Evolutionary conservation across 2,329 filamentous ascomycete species (phyloP).

Genomic region (Colletotrichum phormii): DNA sequence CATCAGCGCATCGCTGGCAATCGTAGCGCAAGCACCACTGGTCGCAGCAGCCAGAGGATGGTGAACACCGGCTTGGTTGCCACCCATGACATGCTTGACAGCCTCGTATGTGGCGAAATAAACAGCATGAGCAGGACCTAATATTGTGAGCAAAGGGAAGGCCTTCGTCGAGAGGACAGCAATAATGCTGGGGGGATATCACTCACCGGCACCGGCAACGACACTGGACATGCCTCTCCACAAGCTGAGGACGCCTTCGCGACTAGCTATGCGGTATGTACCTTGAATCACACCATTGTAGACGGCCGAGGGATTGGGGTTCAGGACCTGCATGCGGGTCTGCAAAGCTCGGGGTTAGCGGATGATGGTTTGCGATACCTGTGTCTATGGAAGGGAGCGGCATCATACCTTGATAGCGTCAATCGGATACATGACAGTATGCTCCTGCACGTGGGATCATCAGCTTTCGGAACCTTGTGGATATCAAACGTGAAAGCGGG

Average conservation of each 20-base stretch:
- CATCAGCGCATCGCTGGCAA: conserved; percentile 98
- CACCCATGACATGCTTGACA: conserved; percentile 95
- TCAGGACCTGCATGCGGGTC: conserved; percentile 98
- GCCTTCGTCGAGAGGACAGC: background rate
- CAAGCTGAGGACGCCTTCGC: conserved; percentile 89
- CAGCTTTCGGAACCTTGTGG: conserved; percentile 28
- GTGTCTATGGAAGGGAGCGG: background rate
- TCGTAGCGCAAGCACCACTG: conserved; percentile 94
- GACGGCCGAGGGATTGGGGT: conserved; percentile 81
- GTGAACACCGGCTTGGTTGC: conserved; percentile 87
- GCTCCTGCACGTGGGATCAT: conserved; percentile 72
- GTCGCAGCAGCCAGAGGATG: conserved; percentile 93
- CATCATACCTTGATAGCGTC: conserved; percentile 91
- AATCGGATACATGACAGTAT: conserved; percentile 99
- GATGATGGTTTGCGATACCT: background rate
- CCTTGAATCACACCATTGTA: conserved; percentile 94
- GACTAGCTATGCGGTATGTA: conserved; percentile 89
- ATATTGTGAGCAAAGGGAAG: conserved; percentile 1
- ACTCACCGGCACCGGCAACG: conserved; percentile 89
- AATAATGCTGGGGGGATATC: background rate
- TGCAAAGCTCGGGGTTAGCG: conserved; percentile 52
- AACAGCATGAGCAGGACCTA: conserved; percentile 95
- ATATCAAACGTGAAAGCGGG: background rate
- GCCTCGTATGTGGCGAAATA: conserved; percentile 99
- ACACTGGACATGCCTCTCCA: conserved; percentile 98